phyloP scores from a whole-genome alignment of 805 yeast genomes.

The Candida namnaoensis region DNA sequence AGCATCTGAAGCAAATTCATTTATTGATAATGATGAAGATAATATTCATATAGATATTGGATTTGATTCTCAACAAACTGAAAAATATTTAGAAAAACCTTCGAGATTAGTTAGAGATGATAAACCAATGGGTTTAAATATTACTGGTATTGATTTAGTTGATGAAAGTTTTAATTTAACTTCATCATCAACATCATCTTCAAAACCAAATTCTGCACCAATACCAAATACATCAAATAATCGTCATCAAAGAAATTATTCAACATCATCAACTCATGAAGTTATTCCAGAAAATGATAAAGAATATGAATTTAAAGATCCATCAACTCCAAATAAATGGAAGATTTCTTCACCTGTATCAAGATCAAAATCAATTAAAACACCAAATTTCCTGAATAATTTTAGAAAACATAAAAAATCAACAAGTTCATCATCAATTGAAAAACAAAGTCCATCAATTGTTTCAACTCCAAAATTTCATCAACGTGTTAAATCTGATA shows the following conservation, averaged over 20 bases:
- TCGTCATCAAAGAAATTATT: too few relatives aligned
- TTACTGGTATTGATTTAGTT: constrained; percentile 6
- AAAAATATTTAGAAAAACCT: constrained; percentile 5
- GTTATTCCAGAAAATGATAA: background rate
- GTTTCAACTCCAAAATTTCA: constrained; percentile 6
- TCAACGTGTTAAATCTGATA: constrained; percentile 1
- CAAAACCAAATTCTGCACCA: background rate
- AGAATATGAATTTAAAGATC: constrained; percentile 1
- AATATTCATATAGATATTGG: too few relatives aligned
- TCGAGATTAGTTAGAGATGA: constrained; percentile 1
- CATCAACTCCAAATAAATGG: background rate
- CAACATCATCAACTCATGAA: background rate
- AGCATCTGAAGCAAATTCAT: background rate
- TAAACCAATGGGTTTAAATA: constrained; percentile 14
- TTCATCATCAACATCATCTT: constrained; percentile 9
- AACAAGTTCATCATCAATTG: constrained; percentile 4
- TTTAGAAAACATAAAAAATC: constrained; percentile 17
- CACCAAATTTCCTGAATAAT: constrained; percentile 17
- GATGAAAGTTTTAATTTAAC: background rate
- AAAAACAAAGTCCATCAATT: background rate
- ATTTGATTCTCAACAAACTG: background rate
- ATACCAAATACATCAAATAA: too few relatives aligned
- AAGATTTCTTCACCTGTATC: background rate
- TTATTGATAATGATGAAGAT: too few relatives aligned
- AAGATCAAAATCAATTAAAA: constrained; percentile 12